Evolutionary conservation across 768 basidiomycete genomes (phyloP).

Genomic region (Podaxis sp.): DNA sequence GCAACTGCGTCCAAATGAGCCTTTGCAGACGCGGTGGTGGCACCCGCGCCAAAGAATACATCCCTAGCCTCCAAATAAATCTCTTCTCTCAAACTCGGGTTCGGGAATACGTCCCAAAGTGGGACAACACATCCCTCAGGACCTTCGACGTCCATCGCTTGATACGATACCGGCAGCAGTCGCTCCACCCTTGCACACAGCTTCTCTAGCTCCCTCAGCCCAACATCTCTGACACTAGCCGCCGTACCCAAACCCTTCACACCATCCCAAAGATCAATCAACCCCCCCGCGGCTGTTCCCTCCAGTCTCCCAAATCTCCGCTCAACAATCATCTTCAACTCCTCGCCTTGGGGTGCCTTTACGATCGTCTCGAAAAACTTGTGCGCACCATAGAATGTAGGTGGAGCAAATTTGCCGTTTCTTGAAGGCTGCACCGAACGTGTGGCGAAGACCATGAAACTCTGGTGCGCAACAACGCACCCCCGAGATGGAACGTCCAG

Average conservation of each 20-base stretch:
- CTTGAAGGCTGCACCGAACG: conserved; percentile 59
- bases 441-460: conserved; percentile 89
- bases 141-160: conserved; percentile 40
- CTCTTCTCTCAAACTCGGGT: conserved; percentile 80
- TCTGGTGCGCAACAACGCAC: conserved; percentile 69
- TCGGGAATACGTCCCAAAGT: conserved; percentile 56
- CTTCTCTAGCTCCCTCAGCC: conserved; percentile 80
- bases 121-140: conserved; percentile 24
- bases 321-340: conserved; percentile 70
- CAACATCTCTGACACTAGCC: conserved; percentile 59
- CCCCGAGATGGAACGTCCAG: conserved; percentile 77
- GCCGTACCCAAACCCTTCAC: conserved; percentile 52
- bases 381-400: conserved; percentile 83
- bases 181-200: conserved; percentile 74
- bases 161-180: conserved; percentile 52
- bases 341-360: conserved; percentile 57
- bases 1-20: conserved; percentile 52
- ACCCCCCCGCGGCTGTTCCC: conserved; percentile 41
- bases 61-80: conserved; percentile 88
- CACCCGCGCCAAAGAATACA: conserved; percentile 82
- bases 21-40: conserved; percentile 50
- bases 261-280: conserved; percentile 71
- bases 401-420: conserved; percentile 47
- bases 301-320: conserved; percentile 65
- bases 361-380: conserved; percentile 77